Evolutionary conservation across 176 grass and related monocot genomes (phyloP).

Genomic region (Musa troglodytarum): DNA sequence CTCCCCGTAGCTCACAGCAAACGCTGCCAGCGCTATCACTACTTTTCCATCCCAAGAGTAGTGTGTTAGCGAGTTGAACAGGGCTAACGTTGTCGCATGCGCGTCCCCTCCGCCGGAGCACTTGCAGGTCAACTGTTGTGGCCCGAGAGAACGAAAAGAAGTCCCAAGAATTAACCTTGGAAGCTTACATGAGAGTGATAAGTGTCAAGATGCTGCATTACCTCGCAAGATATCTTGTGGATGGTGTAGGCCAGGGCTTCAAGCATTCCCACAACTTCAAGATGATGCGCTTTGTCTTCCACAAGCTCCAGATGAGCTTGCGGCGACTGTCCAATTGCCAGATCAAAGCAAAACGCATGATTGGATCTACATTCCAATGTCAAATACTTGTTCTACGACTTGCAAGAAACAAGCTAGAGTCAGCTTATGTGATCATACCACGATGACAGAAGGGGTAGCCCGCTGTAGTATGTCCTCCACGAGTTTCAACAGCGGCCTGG

Average conservation of each 20-base stretch:
- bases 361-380: neutral
- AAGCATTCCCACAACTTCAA: constrained; percentile 22
- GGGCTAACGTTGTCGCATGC: constrained; percentile 24
- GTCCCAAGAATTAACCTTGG: too few relatives aligned
- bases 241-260: constrained; percentile 33
- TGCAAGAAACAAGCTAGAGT: neutral
- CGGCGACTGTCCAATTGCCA: neutral
- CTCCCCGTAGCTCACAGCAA: constrained; percentile 33
- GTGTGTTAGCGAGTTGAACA: constrained; percentile 23
- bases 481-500: constrained; percentile 24
- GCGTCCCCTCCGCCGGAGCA: constrained; percentile 26
- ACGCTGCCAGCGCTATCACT: constrained; percentile 30
- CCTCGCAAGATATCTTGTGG: constrained; percentile 40
- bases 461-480: constrained; percentile 29
- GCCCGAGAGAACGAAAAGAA: too few relatives aligned
- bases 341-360: neutral
- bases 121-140: constrained; percentile 25
- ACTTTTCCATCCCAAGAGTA: constrained; percentile 43
- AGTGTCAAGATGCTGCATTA: constrained; percentile 4
- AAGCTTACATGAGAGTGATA: neutral
- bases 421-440: neutral
- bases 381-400: neutral
- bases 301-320: constrained; percentile 7
- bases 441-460: constrained; percentile 20
- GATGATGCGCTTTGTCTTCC: constrained; percentile 27